A percentile compares a stretch with the other conserved stretches of the same genome.
Conservation (phyloP, 2,329 filamentous ascomycete species). For the Fusarium acutatum region DNA sequence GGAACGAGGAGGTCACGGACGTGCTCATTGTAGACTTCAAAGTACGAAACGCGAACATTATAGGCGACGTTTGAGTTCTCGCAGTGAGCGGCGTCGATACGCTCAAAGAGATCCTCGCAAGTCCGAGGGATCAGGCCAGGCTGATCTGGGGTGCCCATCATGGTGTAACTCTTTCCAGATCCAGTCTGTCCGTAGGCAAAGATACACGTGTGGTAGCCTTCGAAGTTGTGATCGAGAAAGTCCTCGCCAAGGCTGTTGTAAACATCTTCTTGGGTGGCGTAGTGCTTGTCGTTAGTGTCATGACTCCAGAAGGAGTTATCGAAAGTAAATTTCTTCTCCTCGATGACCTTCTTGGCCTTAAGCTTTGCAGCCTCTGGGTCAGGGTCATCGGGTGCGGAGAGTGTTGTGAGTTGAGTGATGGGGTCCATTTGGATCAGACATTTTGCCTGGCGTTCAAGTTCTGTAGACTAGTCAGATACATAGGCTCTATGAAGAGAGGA, state of each 20-base stretch:
- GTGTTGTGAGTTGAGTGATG: slow-evolving; percentile 81
- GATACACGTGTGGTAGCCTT: slow-evolving; percentile 98
- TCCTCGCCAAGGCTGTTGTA: slow-evolving; percentile 95
- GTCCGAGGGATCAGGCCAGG: slow-evolving; percentile 94
- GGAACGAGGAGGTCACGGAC: slow-evolving; percentile 92
- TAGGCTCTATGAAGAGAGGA: not conserved
- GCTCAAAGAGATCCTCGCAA: slow-evolving; percentile 93
- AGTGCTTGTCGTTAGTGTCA: slow-evolving; percentile 79
- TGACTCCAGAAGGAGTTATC: slow-evolving; percentile 99
- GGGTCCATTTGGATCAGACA: slow-evolving; percentile 95
- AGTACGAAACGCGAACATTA: slow-evolving; percentile 97
- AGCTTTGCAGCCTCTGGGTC: slow-evolving; percentile 63
- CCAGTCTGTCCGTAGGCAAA: slow-evolving; percentile 99
- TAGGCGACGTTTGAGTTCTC: slow-evolving; percentile 93
- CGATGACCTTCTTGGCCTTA: slow-evolving; percentile 76
- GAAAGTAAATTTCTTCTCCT: slow-evolving; percentile 93
- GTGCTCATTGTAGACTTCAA: slow-evolving; percentile 99
- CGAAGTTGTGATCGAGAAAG: slow-evolving; percentile 98
- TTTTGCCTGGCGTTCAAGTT: slow-evolving; percentile 80
- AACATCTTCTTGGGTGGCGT: slow-evolving; percentile 90
- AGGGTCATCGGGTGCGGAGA: slow-evolving; percentile 72
- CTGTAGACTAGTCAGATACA: slow-evolving; percentile 56
- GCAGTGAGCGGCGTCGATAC: slow-evolving; percentile 80
- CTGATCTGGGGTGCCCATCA: slow-evolving; percentile 89
- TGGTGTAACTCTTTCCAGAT: slow-evolving; percentile 97